Conservation (phyloP, 2,329 filamentous ascomycete genomes). For the Gaeumannomyces tritici region DNA sequence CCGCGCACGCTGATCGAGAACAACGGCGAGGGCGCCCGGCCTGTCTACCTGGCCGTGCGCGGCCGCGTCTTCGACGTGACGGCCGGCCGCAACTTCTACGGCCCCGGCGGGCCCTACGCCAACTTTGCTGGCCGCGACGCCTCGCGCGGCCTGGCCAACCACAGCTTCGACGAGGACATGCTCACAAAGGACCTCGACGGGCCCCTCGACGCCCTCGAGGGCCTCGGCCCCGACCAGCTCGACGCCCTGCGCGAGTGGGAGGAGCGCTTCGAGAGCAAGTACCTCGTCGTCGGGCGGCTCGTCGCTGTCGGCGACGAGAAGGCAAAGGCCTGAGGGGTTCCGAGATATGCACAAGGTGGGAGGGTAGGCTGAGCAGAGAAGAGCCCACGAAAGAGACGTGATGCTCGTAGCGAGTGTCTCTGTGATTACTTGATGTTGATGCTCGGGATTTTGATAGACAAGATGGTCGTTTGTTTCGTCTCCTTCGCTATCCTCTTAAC, state of each 20-base stretch:
- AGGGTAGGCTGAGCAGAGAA: neutral
- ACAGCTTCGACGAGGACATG: slow-evolving; percentile 93
- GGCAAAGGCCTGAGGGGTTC: slow-evolving; percentile 12
- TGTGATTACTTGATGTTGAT: neutral
- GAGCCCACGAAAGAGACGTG: too few relatives aligned
- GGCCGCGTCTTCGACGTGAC: slow-evolving; percentile 88
- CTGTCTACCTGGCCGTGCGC: slow-evolving; percentile 85
- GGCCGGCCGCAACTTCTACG: slow-evolving; percentile 85
- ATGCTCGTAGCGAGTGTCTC: too few relatives aligned
- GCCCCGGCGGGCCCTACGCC: slow-evolving; percentile 85
- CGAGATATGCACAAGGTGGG: neutral
- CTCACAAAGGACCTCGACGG: slow-evolving; percentile 82
- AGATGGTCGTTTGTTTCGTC: neutral
- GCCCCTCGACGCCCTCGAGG: slow-evolving; percentile 67
- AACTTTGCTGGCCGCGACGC: slow-evolving; percentile 96
- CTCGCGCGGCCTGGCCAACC: slow-evolving; percentile 74
- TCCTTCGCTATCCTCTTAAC: neutral
- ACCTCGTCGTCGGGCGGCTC: slow-evolving; percentile 83
- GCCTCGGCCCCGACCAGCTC: slow-evolving; percentile 63
- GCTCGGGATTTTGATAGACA: neutral
- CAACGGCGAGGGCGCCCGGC: slow-evolving; percentile 64
- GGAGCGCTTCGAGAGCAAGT: slow-evolving; percentile 87
- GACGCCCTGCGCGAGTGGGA: slow-evolving; percentile 88
- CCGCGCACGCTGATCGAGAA: slow-evolving; percentile 74
- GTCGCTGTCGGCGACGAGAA: slow-evolving; percentile 42